Base-by-base conservation (phyloP, 2,329 filamentous ascomycete species). In the Xylaria sp. region DNA sequence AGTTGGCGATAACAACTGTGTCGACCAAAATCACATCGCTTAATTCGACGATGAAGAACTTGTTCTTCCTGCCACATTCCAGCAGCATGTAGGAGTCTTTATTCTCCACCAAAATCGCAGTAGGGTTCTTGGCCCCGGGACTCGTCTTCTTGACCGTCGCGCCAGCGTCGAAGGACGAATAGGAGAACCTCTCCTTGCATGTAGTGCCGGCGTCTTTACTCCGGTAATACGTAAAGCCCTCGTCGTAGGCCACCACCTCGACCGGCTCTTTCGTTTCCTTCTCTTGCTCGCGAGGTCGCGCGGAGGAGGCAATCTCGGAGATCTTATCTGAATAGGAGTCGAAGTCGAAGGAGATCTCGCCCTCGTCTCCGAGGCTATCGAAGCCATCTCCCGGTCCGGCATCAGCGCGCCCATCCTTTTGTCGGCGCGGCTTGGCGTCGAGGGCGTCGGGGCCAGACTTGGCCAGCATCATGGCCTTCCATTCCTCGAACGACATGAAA, bases 51-150 rank as follows among this genome's bases (percentile, higher is more conserved):
- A 98, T 94, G 71, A 98, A 86, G 78, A 97, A 98, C 80, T 98
- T 98, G 83, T 97, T 95, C 74, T 91, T 85, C 23, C 90, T 90
- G 5, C 90, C 90, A 81, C 96, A 99, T 78, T 95, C 93, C 73
- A 98, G 93, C 55, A 98, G 86, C 94, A 99, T 97, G 80, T 99
- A 99, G 72, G 93, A 95, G 81, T 99, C 96, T 82, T 98, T 98
- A 82, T 98, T 98, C 83, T 99, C 96, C 51, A 97, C 90, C 51
- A 99, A 82, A 15, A 99, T 91, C 15, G 94, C 91, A 68, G 94
- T 97, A 18, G 94, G 87, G 71, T 96, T 97, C 79, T 96, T 97
- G 64, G 93, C 92, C 71, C 94, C 91, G 3, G 88, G 85, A 77
- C 97, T 97, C 2, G 93, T 93, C 83, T 98, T 98, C 70, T 97